Evolutionary conservation across 2,329 filamentous ascomycete genomes (phyloP).

Genomic region (Mariannaea sp.): DNA sequence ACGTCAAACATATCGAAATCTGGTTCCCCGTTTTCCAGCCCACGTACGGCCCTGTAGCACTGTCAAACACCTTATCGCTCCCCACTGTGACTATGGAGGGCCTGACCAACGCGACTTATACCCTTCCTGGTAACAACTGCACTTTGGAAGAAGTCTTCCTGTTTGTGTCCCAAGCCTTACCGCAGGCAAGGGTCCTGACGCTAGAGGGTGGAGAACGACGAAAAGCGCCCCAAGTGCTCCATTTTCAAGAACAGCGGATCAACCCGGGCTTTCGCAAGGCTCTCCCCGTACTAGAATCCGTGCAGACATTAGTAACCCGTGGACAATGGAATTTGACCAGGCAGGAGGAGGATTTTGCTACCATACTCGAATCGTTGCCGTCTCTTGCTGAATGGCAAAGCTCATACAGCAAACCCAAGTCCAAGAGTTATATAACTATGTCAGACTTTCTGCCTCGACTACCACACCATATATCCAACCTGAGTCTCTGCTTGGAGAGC

Average conservation of each 20-base stretch:
- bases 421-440: constrained; percentile 74
- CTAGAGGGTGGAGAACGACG: constrained; percentile 78
- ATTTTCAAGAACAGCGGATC: constrained; percentile 38
- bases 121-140: constrained; percentile 67
- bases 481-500: constrained; percentile 72
- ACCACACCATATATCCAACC: constrained; percentile 61
- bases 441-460: constrained; percentile 64
- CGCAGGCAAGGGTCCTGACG: constrained; percentile 68
- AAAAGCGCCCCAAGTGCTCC: constrained; percentile 69
- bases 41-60: constrained; percentile 50
- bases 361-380: constrained; percentile 66
- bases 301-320: constrained; percentile 72
- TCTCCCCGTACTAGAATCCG: constrained; percentile 56
- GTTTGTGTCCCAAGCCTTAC: constrained; percentile 63
- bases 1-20: constrained; percentile 75
- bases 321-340: constrained; percentile 80
- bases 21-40: constrained; percentile 78
- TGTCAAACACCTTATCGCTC: constrained; percentile 51
- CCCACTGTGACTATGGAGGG: constrained; percentile 61
- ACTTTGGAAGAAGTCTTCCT: constrained; percentile 71
- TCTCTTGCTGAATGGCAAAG: constrained; percentile 67
- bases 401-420: constrained; percentile 73
- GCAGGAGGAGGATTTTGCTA: constrained; percentile 64
- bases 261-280: constrained; percentile 37
- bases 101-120: constrained; percentile 62